These are phyloP conservation scores for Kingdonia uniflora DNA, from an alignment of 164 flowering plant species.

Conservation along the genomic window DNA sequence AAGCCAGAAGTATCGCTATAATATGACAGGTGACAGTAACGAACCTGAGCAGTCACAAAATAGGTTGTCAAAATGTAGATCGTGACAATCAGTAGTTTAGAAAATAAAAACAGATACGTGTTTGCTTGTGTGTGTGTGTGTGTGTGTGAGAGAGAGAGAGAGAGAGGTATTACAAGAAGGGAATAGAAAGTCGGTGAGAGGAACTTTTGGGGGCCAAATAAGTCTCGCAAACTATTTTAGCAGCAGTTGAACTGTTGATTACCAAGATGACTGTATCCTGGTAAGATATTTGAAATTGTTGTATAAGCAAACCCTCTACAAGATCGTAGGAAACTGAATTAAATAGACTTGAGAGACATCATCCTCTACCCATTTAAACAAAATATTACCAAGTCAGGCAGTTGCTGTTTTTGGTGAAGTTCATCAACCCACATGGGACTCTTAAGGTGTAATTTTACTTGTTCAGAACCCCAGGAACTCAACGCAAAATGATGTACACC, in stretches of 20 bases:
- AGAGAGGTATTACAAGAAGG: slow-evolving; percentile 22
- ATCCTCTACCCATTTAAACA: background rate
- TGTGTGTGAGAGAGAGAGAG: too few species aligned
- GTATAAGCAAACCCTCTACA: too few species aligned
- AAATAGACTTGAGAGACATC: too few species aligned
- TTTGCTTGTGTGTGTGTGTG: too few species aligned
- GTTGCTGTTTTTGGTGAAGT: slow-evolving; percentile 36
- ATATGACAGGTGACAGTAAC: slow-evolving; percentile 23
- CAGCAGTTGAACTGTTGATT: slow-evolving; percentile 61
- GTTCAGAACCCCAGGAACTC: slow-evolving; percentile 24
- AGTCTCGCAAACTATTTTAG: slow-evolving; percentile 28
- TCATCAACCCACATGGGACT: slow-evolving; percentile 76
- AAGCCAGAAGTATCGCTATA: slow-evolving; percentile 39
- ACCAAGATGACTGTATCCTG: slow-evolving; percentile 69
- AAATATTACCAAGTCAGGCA: slow-evolving; percentile 56
- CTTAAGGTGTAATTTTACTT: slow-evolving; percentile 22
- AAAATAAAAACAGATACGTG: background rate
- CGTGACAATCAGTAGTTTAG: background rate
- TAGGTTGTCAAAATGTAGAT: slow-evolving; percentile 9
- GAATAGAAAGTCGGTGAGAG: slow-evolving; percentile 3
- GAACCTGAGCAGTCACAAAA: slow-evolving; percentile 40
- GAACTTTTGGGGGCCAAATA: slow-evolving; percentile 15
- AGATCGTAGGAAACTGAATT: too few species aligned
- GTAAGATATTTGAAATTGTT: too few species aligned
- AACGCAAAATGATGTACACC: slow-evolving; percentile 67